Evolutionary conservation across 345 rosid species (phyloP).

Genomic region (Schrenkiella parvula): DNA sequence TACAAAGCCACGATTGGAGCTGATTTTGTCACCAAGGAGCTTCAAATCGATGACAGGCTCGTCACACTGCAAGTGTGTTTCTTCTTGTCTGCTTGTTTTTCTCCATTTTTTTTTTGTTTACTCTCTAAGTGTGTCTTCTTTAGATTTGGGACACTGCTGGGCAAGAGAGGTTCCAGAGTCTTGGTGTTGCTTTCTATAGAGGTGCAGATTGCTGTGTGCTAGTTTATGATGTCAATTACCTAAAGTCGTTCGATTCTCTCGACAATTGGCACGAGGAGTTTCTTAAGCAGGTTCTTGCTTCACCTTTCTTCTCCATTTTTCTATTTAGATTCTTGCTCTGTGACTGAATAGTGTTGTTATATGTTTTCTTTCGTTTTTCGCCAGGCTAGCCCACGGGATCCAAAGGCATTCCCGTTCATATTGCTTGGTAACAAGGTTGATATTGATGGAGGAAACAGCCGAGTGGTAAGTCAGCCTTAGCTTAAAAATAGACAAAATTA

Average conservation of each 20-base stretch:
- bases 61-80: conserved; percentile 72
- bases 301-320: not conserved
- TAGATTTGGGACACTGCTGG: conserved; percentile 96
- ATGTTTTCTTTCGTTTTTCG: not conserved
- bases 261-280: conserved; percentile 87
- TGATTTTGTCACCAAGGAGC: conserved; percentile 84
- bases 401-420: conserved; percentile 73
- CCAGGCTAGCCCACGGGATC: conserved; percentile 84
- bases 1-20: conserved; percentile 93
- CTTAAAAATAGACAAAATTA: not conserved
- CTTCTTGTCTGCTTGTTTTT: not conserved
- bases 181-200: conserved; percentile 84
- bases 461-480: conserved; percentile 62
- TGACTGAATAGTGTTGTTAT: not conserved
- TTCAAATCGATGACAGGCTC: conserved; percentile 77
- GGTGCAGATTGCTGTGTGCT: conserved; percentile 93
- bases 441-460: conserved; percentile 96
- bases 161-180: conserved; percentile 90
- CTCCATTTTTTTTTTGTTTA: not conserved
- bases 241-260: conserved; percentile 74
- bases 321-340: not conserved
- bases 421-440: conserved; percentile 97
- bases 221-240: conserved; percentile 76
- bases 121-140: not conserved
- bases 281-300: conserved; percentile 57